Evolutionary conservation across 1,139 yeast genomes (phyloP).

Genomic region (Candida sp.): DNA sequence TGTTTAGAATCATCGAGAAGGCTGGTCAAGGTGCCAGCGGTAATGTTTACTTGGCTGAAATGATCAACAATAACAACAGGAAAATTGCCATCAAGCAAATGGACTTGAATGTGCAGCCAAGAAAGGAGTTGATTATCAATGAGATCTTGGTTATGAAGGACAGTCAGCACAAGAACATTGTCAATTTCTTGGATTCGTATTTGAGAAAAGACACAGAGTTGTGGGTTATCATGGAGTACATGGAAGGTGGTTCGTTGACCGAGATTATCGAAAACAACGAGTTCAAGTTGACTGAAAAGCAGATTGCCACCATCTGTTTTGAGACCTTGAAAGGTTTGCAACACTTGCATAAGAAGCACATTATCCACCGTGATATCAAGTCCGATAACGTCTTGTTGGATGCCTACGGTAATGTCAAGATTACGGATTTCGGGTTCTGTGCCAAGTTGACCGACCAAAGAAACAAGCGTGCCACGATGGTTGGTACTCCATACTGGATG

Average conservation of each 20-base stretch:
- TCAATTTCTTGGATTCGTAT: slow-evolving; percentile 50
- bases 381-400: slow-evolving; percentile 90
- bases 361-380: slow-evolving; percentile 95
- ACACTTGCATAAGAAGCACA: slow-evolving; percentile 91
- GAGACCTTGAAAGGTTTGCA: slow-evolving; percentile 87
- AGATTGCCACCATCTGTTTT: slow-evolving; percentile 94
- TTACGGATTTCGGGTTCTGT: slow-evolving; percentile 92
- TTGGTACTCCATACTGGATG: slow-evolving; percentile 99
- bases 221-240: slow-evolving; percentile 96
- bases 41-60: slow-evolving; percentile 88
- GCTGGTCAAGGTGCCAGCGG: slow-evolving; percentile 99
- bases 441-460: slow-evolving; percentile 92
- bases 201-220: slow-evolving; percentile 49
- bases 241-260: slow-evolving; percentile 83
- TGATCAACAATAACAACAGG: slow-evolving; percentile 41
- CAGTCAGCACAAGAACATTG: slow-evolving; percentile 51
- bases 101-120: slow-evolving; percentile 91
- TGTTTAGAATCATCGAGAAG: slow-evolving; percentile 86
- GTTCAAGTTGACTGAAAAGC: slow-evolving; percentile 85
- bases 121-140: slow-evolving; percentile 85
- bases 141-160: slow-evolving; percentile 56
- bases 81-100: slow-evolving; percentile 94
- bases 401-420: slow-evolving; percentile 84
- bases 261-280: slow-evolving; percentile 90
- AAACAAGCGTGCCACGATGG: slow-evolving; percentile 94